These are phyloP conservation scores for Lanmaoa rubissima DNA, from an alignment of 768 basidiomycete genomes.

Conservation along the genomic window DNA sequence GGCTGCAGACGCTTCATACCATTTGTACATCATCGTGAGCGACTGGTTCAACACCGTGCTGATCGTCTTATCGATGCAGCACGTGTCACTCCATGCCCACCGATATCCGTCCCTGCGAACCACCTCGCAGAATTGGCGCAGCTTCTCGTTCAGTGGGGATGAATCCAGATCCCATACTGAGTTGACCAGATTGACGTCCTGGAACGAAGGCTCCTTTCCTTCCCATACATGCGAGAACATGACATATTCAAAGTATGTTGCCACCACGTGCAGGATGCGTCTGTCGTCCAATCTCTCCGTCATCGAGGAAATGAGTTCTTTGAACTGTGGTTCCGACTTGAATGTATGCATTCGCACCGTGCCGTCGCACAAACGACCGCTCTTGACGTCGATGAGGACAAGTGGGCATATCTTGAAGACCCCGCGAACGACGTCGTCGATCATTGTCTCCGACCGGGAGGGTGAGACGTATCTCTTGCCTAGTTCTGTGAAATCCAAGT, in stretches of 20 bases:
- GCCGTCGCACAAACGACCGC: neutral
- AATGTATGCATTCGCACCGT: neutral
- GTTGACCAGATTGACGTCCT: neutral
- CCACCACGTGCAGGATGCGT: neutral
- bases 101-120: conserved; percentile 4
- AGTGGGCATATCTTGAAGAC: no score
- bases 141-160: neutral
- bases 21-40: neutral
- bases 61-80: conserved; percentile 12
- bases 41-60: conserved; percentile 4
- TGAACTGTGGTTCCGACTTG: neutral
- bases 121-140: conserved; percentile 7
- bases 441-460: no score
- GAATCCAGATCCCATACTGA: conserved; percentile 4
- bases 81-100: conserved; percentile 15
- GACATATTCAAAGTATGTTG: conserved; percentile 9
- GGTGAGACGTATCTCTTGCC: no score
- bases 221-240: conserved; percentile 15
- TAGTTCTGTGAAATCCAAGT: neutral
- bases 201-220: conserved; percentile 3
- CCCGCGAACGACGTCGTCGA: no score
- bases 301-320: conserved; percentile 9
- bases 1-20: no score
- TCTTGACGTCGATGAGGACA: no score
- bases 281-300: neutral